These are phyloP conservation scores for Ascomycota sp. DNA, from an alignment of 2,329 filamentous ascomycete genomes.

Conservation along the genomic window DNA sequence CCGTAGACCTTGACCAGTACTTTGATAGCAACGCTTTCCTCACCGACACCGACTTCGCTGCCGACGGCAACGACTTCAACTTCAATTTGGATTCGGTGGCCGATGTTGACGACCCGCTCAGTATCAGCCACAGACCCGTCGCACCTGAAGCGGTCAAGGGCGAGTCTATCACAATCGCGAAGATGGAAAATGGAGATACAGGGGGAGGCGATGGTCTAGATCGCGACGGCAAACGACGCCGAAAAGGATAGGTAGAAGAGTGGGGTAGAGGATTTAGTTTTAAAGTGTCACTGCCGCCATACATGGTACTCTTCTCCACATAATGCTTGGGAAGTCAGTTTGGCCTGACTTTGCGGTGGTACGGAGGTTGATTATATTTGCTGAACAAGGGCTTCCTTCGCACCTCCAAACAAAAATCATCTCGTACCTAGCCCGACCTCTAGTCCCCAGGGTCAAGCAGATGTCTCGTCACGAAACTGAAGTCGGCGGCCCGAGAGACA, in stretches of 20 bases:
- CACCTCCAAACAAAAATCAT: too few relatives aligned
- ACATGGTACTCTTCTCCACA: neutral
- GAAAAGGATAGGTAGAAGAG: constrained; percentile 9
- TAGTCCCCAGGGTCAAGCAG: too few relatives aligned
- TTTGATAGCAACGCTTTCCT: constrained; percentile 21
- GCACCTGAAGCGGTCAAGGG: neutral
- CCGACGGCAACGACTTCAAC: constrained; percentile 26
- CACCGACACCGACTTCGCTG: constrained; percentile 16
- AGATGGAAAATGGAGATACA: constrained; percentile 17
- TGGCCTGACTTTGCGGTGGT: too few relatives aligned
- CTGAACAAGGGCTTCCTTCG: too few relatives aligned
- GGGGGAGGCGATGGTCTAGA: constrained; percentile 7
- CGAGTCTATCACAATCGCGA: neutral
- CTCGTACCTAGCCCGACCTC: too few relatives aligned
- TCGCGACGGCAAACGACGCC: constrained; percentile 16
- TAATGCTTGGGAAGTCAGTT: neutral
- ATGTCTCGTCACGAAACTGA: too few relatives aligned
- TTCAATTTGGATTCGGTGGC: constrained; percentile 22
- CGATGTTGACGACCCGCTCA: constrained; percentile 3
- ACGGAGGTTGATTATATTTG: too few relatives aligned
- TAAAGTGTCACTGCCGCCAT: too few relatives aligned
- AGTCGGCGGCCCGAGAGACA: too few relatives aligned
- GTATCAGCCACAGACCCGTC: neutral
- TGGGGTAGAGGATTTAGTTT: too few relatives aligned
- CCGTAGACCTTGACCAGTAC: constrained; percentile 28